Base-by-base conservation (phyloP, 1,284 basidiomycete species). In the Rhodotorula sp. region DNA sequence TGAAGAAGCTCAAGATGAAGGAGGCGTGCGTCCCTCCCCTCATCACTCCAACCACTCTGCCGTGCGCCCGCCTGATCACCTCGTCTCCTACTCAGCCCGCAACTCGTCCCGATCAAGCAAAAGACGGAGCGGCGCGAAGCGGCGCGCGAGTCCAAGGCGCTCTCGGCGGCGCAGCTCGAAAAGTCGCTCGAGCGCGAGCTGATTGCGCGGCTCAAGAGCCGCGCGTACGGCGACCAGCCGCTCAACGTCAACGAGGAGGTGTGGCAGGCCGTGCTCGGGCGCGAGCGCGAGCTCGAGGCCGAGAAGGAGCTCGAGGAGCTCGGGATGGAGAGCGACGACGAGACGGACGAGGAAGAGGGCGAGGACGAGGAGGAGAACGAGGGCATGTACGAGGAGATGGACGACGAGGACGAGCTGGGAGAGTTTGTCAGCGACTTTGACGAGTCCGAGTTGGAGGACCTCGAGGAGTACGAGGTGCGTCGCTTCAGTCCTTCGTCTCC, bases 201-300 rank as follows among this genome's bases (percentile, higher is more conserved):
- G 42, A 88, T 99, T 62, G 93, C 96, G 75, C 90, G 97, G 49
- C 86, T 99, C 45, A 96, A 97, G 83, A 90, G 90, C 62, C 97
- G 97, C 81, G 94, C 95, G 16, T 99, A 99, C 80, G 96, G 97
- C 61, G 97, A 99, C 79, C 91, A 92, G 45, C 97, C 96, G 27
- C 86, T 99, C 53, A 99, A 99, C 82, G 95, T 99, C 74, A 99
- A 99, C 82, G 97, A 99, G 83, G 90, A 87, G 56, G 94, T 99
- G 8, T 99, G 97, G 97, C 88, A 90, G 77, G 88, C 90, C 10
- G 89, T 97, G 55, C 83, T 97, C 61, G 92, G 96, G 79, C 85
- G 88, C 69, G 91, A 93, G 80, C 65, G 78, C 77, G 80, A 81
- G 75, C 78, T 80, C 64, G 85, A 86, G 76, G 85, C 84, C 75